phyloP scores from a whole-genome alignment of 495 filamentous ascomycete genomes.

The Polyplosphaeria fusca region DNA sequence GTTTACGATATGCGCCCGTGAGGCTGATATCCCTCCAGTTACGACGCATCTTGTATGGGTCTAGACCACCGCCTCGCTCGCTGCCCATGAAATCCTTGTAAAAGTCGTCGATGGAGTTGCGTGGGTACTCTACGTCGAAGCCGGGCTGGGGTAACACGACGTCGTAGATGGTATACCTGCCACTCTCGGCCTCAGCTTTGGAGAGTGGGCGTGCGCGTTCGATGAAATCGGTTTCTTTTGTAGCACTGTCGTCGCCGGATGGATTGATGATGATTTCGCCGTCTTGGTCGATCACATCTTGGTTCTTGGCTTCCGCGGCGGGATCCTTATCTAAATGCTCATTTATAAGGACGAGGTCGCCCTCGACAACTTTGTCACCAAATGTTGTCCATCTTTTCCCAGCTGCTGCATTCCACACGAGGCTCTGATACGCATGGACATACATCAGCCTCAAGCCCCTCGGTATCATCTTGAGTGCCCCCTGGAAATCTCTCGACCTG shows the following conservation, averaged over 20 bases:
- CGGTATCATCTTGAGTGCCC: conserved; percentile 71
- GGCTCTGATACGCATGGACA: conserved; percentile 90
- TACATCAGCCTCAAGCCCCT: conserved; percentile 87
- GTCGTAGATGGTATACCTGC: conserved; percentile 79
- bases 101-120: conserved; percentile 73
- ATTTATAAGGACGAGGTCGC: conserved; percentile 76
- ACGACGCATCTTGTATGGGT: conserved; percentile 85
- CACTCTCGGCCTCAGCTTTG: conserved; percentile 72
- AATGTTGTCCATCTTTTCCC: conserved; percentile 73
- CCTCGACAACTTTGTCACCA: conserved; percentile 69
- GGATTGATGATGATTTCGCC: conserved; percentile 66
- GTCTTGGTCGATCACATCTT: conserved; percentile 58
- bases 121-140: conserved; percentile 82
- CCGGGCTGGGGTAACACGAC: conserved; percentile 93
- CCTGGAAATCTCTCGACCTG: conserved; percentile 62
- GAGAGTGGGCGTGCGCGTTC: conserved; percentile 72
- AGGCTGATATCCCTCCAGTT: conserved; percentile 80
- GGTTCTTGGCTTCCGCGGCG: conserved; percentile 21
- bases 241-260: conserved; percentile 53
- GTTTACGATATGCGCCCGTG: conserved; percentile 81
- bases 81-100: conserved; percentile 82
- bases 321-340: conserved; percentile 50
- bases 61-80: conserved; percentile 68
- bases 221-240: conserved; percentile 56
- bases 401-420: conserved; percentile 85